A percentile compares a stretch with the other conserved stretches of the same genome.
phyloP scores from a whole-genome alignment of 2,329 filamentous ascomycete genomes.

The Bertia moriformis region DNA sequence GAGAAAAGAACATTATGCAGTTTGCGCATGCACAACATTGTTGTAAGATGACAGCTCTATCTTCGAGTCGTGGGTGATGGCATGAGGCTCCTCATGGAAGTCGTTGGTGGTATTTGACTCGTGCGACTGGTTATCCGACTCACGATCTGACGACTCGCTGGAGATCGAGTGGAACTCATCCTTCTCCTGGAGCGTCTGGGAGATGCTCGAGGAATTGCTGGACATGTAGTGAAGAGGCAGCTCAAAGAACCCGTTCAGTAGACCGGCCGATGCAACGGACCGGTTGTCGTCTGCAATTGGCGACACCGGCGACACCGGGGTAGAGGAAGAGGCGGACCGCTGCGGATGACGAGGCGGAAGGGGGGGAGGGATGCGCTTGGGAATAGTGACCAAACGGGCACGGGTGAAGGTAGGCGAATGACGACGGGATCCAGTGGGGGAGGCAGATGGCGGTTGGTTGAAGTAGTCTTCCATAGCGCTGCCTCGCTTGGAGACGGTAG shows the following conservation, averaged over 20 bases:
- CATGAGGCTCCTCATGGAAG: slow-evolving; percentile 15
- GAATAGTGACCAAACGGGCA: slow-evolving; percentile 1
- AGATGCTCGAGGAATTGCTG: not conserved
- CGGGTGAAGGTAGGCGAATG: slow-evolving; percentile 1
- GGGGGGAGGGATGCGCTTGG: not conserved
- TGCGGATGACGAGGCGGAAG: not conserved
- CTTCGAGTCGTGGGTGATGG: slow-evolving; percentile 18
- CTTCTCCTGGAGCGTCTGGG: not conserved
- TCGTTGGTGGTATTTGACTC: slow-evolving; percentile 5
- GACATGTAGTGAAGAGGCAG: not conserved
- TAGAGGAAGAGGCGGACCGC: not conserved
- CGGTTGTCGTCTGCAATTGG: not conserved
- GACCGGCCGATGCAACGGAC: not conserved
- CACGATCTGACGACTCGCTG: not conserved
- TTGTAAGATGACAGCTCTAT: slow-evolving; percentile 22
- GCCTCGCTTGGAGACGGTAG: not conserved
- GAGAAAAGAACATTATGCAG: slow-evolving; percentile 16
- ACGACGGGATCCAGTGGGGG: not conserved
- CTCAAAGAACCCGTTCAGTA: not conserved
- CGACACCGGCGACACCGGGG: not conserved
- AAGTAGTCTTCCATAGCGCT: not conserved
- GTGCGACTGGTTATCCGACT: not conserved
- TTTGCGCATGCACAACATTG: slow-evolving; percentile 17
- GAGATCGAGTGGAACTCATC: not conserved
- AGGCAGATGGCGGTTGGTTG: not conserved